Evolutionary conservation across 495 filamentous ascomycete species (phyloP).

Genomic region (Neurospora sp.): DNA sequence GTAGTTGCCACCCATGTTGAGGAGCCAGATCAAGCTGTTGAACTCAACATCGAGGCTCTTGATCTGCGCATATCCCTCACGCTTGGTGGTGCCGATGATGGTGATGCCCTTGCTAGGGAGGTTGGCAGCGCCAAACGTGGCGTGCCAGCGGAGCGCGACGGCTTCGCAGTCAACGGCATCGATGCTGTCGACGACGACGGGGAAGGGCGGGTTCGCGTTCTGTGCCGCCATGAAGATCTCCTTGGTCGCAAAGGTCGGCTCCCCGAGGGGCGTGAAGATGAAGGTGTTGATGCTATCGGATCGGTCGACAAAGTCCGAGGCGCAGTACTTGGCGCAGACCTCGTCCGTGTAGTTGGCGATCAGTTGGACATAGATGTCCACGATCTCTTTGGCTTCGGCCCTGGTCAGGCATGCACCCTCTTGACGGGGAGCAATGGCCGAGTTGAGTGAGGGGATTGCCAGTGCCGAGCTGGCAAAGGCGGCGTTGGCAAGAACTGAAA

Average conservation of each 20-base stretch:
- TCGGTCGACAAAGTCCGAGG: conserved; percentile 22
- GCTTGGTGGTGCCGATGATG: conserved; percentile 22
- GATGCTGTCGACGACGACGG: conserved; percentile 21
- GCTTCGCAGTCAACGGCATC: conserved; percentile 24
- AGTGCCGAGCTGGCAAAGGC: conserved; percentile 18
- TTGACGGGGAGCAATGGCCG: conserved; percentile 6
- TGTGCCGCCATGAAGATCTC: conserved; percentile 28
- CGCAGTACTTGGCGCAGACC: conserved; percentile 27
- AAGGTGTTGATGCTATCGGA: conserved; percentile 32
- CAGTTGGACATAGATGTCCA: conserved; percentile 20
- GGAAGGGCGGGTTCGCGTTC: conserved; percentile 23
- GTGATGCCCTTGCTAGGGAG: conserved; percentile 22
- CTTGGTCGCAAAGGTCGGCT: conserved; percentile 26
- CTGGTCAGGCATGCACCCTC: conserved; percentile 17
- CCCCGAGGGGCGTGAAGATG: conserved; percentile 23
- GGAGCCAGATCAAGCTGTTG: conserved; percentile 29
- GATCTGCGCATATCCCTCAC: conserved; percentile 21
- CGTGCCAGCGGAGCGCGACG: conserved; percentile 26
- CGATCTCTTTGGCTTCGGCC: conserved; percentile 19
- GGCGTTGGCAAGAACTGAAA: conserved; percentile 15
- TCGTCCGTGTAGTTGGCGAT: conserved; percentile 26
- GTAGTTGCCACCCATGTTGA: conserved; percentile 27
- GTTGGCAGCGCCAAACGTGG: conserved; percentile 26
- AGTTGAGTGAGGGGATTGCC: conserved; percentile 12
- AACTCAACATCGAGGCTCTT: conserved; percentile 26